Base-by-base conservation (phyloP, 2,329 filamentous ascomycete genomes). In the Fusarium sp. region DNA sequence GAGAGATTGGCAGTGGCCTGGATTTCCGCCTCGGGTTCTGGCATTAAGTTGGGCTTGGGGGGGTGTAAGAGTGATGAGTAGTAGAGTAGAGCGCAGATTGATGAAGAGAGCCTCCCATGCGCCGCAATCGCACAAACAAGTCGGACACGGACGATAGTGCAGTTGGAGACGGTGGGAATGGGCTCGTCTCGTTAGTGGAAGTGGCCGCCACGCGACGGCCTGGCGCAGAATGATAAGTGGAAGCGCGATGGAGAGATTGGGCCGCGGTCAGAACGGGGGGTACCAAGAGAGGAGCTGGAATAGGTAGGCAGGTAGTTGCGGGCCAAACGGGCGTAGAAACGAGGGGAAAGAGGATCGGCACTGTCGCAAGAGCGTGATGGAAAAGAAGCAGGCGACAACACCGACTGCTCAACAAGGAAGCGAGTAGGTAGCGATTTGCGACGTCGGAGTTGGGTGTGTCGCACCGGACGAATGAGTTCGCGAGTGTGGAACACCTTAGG, bases 1-100 rank as follows among this genome's bases (percentile, higher is more conserved):
- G 84, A 88, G 66, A 89, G 82, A 80, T 86, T 83, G 82, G 87
- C 87, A 76, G 87, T 84, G 76, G 87, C 87, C 84, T 87, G 84
- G 72, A 88, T 78, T 78, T 86, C 77, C 71, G 77, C 69, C 71
- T 78, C 83, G 56, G 85, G 85, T 67, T 85, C 84, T 79, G 83
- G 83, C 87, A 89, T 88, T 67, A 80, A 84, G 74, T 60, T 72
- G 69, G 71, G 70, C 61, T 75, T 64, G 56, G 64, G 56, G 64
- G 62, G 66, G 67, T 67, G 34, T 24, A 57, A 47, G 57, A 62
- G 66, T 72, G 76, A 67, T 67, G 56, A 50, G 67, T 62, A 70
- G 73, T 42, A 66, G 69, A 70, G 73, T 42, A 66, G 69, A 52
- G 64, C 50, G 69, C 29, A 54, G 69, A 52, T 66, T 58, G 54